Conservation (phyloP, 371 early-diverging fungal genomes). For the Mucor lusitanicus region DNA sequence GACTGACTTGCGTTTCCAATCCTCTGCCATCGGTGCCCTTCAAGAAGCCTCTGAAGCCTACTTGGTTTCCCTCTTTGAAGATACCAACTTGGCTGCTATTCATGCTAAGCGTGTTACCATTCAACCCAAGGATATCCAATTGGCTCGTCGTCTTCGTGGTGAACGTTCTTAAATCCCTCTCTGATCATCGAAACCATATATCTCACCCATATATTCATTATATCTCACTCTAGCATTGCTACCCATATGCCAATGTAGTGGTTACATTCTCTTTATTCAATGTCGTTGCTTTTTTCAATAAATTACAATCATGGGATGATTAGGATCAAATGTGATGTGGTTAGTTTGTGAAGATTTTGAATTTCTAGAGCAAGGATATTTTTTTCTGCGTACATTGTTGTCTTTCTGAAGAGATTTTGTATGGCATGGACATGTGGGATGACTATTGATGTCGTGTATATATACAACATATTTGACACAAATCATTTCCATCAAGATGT, state of each 20-base stretch:
- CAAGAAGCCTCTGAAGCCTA: constrained; percentile 99
- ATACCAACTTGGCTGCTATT: constrained; percentile 92
- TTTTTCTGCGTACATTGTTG: neutral
- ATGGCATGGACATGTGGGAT: no score
- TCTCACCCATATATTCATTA: neutral
- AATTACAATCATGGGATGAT: neutral
- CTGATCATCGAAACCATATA: neutral
- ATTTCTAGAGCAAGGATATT: neutral
- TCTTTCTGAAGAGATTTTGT: no score
- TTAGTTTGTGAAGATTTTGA: neutral
- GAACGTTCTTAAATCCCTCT: constrained; percentile 41
- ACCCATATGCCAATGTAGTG: no score
- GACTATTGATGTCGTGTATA: no score
- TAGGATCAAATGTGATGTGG: neutral
- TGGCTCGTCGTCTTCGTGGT: constrained; percentile 82
- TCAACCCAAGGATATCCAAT: constrained; percentile 92
- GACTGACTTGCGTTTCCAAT: constrained; percentile 98
- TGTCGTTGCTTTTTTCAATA: neutral
- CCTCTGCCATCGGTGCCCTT: constrained; percentile 96
- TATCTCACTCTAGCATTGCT: no score
- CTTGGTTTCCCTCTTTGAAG: constrained; percentile 66
- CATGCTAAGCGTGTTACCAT: constrained; percentile 98
- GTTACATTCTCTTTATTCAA: no score
- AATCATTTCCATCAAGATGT: no score
- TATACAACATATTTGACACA: no score